A percentile compares a stretch with the other conserved stretches of the same genome.
phyloP scores from a whole-genome alignment of 1,139 yeast species.

The Ogataea hybrid region DNA sequence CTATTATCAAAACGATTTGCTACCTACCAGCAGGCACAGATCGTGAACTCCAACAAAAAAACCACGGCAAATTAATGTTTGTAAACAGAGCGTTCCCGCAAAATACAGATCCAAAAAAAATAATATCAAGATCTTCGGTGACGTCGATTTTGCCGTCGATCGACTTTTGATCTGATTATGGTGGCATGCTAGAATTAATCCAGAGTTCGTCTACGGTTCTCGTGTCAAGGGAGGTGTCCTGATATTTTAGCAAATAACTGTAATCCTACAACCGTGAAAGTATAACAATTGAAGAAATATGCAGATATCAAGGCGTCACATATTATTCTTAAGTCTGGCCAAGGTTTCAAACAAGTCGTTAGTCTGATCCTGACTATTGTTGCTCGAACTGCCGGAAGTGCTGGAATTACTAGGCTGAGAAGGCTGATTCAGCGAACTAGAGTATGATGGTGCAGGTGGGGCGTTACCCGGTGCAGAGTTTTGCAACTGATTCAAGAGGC shows the following conservation, averaged over 20 bases:
- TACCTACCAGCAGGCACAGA: no score
- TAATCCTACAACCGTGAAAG: neutral
- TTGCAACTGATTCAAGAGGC: slow-evolving; percentile 26
- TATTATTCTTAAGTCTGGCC: slow-evolving; percentile 35
- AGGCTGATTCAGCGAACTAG: slow-evolving; percentile 11
- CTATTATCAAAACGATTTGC: no score
- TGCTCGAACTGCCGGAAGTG: slow-evolving; percentile 2
- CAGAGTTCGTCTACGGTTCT: neutral
- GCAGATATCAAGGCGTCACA: slow-evolving; percentile 21
- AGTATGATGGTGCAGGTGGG: slow-evolving; percentile 20
- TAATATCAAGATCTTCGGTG: neutral
- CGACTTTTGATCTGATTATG: neutral
- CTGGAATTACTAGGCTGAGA: slow-evolving; percentile 14
- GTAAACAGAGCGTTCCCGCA: slow-evolving; percentile 12
- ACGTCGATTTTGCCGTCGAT: slow-evolving; percentile 6
- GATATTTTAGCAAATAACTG: neutral
- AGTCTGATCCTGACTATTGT: slow-evolving; percentile 23
- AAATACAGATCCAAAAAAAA: slow-evolving; percentile 4
- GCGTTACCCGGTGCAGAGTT: slow-evolving; percentile 19
- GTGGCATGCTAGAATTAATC: neutral
- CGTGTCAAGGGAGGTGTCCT: neutral
- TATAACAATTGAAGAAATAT: neutral
- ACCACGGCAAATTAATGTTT: neutral
- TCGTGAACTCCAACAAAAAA: no score
- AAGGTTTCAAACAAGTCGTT: slow-evolving; percentile 33